Evolutionary conservation across 2,329 filamentous ascomycete species (phyloP).

Genomic region (Ophiostoma sp.): DNA sequence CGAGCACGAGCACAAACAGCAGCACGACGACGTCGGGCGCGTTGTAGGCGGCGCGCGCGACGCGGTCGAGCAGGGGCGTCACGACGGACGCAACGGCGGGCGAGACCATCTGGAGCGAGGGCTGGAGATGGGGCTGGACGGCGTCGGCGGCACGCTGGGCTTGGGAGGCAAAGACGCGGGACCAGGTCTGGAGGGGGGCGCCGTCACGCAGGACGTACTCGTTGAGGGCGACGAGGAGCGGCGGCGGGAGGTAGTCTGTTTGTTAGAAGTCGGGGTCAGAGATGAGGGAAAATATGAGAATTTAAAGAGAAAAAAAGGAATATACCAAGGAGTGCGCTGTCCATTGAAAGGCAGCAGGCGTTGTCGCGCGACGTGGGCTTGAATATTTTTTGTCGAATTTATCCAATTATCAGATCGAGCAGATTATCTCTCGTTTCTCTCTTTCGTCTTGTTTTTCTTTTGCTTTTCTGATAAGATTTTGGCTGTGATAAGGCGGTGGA

Average conservation of each 20-base stretch:
- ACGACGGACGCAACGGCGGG: conserved; percentile 38
- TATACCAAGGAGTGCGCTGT: conserved; percentile 19
- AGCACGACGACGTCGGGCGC: conserved; percentile 42
- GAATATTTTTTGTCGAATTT: background rate
- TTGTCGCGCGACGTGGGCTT: background rate
- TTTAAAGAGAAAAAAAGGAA: background rate
- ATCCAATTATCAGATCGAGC: background rate
- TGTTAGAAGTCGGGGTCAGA: background rate
- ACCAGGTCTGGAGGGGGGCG: conserved; percentile 42
- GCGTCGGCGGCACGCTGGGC: conserved; percentile 32
- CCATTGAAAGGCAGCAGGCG: conserved; percentile 18
- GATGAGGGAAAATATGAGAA: too few species aligned
- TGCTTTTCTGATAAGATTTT: background rate
- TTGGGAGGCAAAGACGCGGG: conserved; percentile 34
- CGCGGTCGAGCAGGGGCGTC: conserved; percentile 40
- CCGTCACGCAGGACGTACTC: conserved; percentile 45
- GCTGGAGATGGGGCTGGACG: conserved; percentile 36
- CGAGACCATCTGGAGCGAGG: background rate
- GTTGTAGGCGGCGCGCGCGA: conserved; percentile 36
- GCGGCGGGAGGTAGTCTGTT: conserved; percentile 36
- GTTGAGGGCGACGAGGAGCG: conserved; percentile 43
- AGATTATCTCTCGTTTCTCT: background rate
- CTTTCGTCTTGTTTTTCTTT: background rate
- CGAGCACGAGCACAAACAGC: conserved; percentile 47
- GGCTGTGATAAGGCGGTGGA: conserved; percentile 10